A percentile compares a stretch with the other conserved stretches of the same genome.
phyloP scores from a whole-genome alignment of 2,329 filamentous ascomycete genomes.

The Botrytis aclada region DNA sequence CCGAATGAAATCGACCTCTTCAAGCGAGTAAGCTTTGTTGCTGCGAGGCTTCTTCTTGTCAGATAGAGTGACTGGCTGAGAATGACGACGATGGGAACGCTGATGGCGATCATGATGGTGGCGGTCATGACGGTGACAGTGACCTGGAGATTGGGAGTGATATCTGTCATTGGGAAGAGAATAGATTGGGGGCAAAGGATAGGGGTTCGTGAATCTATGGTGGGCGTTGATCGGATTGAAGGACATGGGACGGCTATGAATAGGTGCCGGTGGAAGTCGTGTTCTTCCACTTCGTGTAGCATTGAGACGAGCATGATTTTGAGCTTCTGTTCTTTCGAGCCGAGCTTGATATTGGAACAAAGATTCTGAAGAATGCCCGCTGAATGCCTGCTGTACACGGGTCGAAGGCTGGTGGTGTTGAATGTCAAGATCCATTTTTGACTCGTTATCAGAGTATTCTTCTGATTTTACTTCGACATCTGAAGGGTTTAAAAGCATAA shows the following conservation, averaged over 20 bases:
- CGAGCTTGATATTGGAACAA: neutral
- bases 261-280: conserved; percentile 2
- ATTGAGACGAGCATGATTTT: neutral
- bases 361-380: neutral
- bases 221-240: neutral
- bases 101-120: neutral
- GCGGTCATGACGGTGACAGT: neutral
- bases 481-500: conserved; percentile 8
- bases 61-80: neutral
- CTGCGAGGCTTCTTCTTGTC: conserved; percentile 14
- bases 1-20: conserved; percentile 24
- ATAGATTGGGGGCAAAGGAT: neutral
- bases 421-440: neutral
- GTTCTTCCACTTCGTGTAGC: conserved; percentile 6
- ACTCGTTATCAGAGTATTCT: neutral
- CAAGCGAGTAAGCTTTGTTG: conserved; percentile 23
- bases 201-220: neutral
- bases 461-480: neutral
- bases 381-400: neutral
- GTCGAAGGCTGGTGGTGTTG: conserved; percentile 2
- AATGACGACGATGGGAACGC: neutral
- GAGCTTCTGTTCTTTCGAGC: neutral
- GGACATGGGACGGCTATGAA: neutral
- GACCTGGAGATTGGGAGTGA: neutral
- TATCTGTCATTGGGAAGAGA: neutral